Evolutionary conservation across 257 asterid species (phyloP).

Genomic region (Forsythia viridissima): DNA sequence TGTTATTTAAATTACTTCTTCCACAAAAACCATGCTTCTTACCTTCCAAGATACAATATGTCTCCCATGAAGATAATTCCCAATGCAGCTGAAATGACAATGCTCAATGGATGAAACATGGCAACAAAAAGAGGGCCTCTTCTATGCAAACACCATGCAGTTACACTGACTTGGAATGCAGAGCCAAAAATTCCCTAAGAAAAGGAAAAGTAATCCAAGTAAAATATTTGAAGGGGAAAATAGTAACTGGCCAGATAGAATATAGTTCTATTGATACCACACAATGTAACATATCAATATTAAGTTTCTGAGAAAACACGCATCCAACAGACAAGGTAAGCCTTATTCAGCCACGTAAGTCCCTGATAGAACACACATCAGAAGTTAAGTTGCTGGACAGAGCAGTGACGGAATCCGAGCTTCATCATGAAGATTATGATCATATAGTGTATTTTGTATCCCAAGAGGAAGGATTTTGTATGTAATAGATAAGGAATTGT

Average conservation of each 20-base stretch:
- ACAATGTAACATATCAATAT: not conserved
- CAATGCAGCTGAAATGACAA: constrained; percentile 64
- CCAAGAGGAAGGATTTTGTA: too few species aligned
- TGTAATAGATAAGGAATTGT: too few species aligned
- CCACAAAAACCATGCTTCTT: constrained; percentile 13
- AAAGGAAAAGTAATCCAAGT: not conserved
- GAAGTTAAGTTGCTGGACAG: too few species aligned
- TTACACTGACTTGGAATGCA: constrained; percentile 79
- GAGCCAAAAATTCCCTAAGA: constrained; percentile 77
- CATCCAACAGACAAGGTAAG: not conserved
- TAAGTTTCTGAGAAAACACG: not conserved
- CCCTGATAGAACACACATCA: not conserved
- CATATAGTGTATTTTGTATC: too few species aligned
- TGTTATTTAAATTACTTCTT: not conserved
- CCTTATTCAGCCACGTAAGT: not conserved
- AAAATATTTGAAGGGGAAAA: not conserved
- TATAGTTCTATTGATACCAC: not conserved
- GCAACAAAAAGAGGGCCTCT: constrained; percentile 88
- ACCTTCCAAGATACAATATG: constrained; percentile 79
- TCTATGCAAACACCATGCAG: constrained; percentile 68
- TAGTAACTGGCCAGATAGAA: not conserved
- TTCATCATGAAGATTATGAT: too few species aligned
- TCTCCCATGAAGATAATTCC: constrained; percentile 65
- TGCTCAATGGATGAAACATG: constrained; percentile 79
- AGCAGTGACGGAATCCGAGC: too few species aligned